phyloP scores from a whole-genome alignment of 805 yeast species.

The Naumovozyma castellii region DNA sequence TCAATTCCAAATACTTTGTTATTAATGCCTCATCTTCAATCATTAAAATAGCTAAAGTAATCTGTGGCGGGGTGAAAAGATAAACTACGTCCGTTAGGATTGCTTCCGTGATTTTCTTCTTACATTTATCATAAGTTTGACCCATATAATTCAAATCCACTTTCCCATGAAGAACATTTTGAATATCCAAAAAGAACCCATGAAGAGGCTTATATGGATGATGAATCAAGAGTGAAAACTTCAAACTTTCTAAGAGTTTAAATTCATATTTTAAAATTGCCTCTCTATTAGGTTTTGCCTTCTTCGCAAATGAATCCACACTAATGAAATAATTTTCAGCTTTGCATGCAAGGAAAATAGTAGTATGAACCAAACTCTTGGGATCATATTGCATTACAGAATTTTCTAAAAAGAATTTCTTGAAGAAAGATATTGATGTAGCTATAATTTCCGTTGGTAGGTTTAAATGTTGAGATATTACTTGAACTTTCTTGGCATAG shows the following conservation, averaged over 20 bases:
- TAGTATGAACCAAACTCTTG: slow-evolving; percentile 65
- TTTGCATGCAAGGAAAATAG: slow-evolving; percentile 85
- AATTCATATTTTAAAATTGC: slow-evolving; percentile 76
- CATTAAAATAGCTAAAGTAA: slow-evolving; percentile 80
- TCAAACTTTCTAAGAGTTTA: slow-evolving; percentile 57
- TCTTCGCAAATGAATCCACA: slow-evolving; percentile 65
- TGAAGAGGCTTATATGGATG: slow-evolving; percentile 86
- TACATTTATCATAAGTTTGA: slow-evolving; percentile 59
- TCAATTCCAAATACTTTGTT: slow-evolving; percentile 55
- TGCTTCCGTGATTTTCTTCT: slow-evolving; percentile 55
- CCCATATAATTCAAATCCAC: slow-evolving; percentile 53
- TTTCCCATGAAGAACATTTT: slow-evolving; percentile 39
- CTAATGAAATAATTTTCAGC: slow-evolving; percentile 86
- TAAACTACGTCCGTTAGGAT: slow-evolving; percentile 69
- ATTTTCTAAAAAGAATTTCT: slow-evolving; percentile 68
- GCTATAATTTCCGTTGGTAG: slow-evolving; percentile 84
- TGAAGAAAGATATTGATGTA: slow-evolving; percentile 76
- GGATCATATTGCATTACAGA: slow-evolving; percentile 88
- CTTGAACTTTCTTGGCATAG: slow-evolving; percentile 63
- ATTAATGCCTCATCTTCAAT: slow-evolving; percentile 54
- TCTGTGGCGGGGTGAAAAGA: slow-evolving; percentile 86
- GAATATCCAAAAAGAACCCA: slow-evolving; percentile 90
- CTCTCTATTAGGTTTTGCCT: slow-evolving; percentile 57
- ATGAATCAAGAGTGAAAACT: slow-evolving; percentile 75
- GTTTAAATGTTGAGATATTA: slow-evolving; percentile 60